These are phyloP conservation scores for Cryptococcus floricola DNA, from an alignment of 1,284 basidiomycete genomes.

Conservation along the genomic window DNA sequence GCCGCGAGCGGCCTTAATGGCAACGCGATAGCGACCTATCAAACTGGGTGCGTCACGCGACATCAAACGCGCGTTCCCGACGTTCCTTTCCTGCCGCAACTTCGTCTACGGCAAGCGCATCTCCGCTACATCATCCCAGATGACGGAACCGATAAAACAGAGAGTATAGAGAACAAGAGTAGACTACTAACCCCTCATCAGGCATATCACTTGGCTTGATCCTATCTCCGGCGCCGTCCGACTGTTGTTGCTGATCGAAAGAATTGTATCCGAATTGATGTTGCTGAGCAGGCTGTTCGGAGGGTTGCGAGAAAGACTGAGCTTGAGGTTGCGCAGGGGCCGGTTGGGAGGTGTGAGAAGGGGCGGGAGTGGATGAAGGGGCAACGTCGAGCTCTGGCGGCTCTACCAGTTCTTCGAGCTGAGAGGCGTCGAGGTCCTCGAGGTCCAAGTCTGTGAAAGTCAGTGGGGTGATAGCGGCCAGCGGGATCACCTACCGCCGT, in stretches of 20 bases:
- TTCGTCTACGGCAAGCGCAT: neutral
- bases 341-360: neutral
- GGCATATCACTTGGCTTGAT: slow-evolving; percentile 92
- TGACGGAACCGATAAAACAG: slow-evolving; percentile 11
- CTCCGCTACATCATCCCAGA: slow-evolving; percentile 4
- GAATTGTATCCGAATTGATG: neutral
- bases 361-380: neutral
- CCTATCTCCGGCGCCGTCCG: slow-evolving; percentile 20
- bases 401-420: slow-evolving; percentile 38
- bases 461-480: neutral
- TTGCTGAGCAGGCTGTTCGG: neutral
- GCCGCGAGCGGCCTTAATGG: neutral
- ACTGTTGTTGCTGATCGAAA: slow-evolving; percentile 9
- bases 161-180: slow-evolving; percentile 8
- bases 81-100: neutral
- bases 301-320: neutral
- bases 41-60: neutral
- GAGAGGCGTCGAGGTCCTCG: slow-evolving; percentile 41
- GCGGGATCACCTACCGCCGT: slow-evolving; percentile 30
- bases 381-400: slow-evolving; percentile 27
- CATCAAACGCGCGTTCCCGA: neutral
- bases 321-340: neutral
- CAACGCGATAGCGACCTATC: neutral
- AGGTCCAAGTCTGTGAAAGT: slow-evolving; percentile 28
- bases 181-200: slow-evolving; percentile 88